Percentiles rank a stretch among this genome's conserved stretches.
Evolutionary conservation across 2,329 filamentous ascomycete species (phyloP).

Genomic region (Colletotrichum tabaci): DNA sequence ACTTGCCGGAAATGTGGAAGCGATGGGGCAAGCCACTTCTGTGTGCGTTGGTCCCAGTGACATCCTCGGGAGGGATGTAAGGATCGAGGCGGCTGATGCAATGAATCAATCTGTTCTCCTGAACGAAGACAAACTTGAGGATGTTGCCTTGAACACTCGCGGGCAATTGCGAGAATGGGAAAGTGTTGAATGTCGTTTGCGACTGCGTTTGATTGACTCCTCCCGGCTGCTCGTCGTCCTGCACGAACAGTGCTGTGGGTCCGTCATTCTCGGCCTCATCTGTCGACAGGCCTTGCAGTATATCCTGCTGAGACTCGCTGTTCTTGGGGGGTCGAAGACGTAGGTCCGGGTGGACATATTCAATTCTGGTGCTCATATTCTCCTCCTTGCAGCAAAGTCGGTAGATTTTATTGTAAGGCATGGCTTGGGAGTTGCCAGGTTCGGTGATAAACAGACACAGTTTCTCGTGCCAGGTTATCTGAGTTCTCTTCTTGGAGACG

Average conservation of each 20-base stretch:
- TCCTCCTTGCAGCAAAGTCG: constrained; percentile 52
- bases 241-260: constrained; percentile 27
- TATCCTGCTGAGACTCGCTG: constrained; percentile 5
- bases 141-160: constrained; percentile 52
- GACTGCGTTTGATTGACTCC: neutral
- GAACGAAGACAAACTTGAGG: constrained; percentile 55
- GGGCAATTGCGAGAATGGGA: constrained; percentile 52
- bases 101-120: constrained; percentile 54
- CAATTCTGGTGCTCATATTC: constrained; percentile 47
- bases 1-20: constrained; percentile 55
- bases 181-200: constrained; percentile 26
- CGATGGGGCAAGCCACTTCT: constrained; percentile 50
- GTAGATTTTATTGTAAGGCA: constrained; percentile 45
- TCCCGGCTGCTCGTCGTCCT: neutral
- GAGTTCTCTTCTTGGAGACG: neutral
- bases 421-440: neutral
- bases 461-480: constrained; percentile 22
- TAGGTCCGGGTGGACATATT: constrained; percentile 50
- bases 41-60: constrained; percentile 10
- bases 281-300: neutral
- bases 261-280: neutral
- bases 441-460: constrained; percentile 6
- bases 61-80: constrained; percentile 43
- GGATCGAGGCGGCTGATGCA: constrained; percentile 62
- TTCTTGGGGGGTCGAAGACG: constrained; percentile 36